Conservation (phyloP, 345 rosid genomes). For the Euphorbia pulcherrima region DNA sequence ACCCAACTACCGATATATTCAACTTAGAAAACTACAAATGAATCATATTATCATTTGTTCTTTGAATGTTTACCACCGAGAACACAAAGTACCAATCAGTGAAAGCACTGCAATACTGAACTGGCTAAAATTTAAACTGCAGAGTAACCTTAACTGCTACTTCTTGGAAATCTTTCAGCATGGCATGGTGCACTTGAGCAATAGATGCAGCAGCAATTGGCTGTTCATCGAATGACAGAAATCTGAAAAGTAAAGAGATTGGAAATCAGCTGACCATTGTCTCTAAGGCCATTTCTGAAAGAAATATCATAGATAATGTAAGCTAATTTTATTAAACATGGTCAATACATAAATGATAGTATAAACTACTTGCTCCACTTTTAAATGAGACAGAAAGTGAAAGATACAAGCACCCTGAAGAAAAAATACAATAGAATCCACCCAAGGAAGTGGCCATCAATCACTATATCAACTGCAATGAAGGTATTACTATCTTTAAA, state of each 20-base stretch:
- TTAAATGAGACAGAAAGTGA: neutral
- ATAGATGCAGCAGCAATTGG: slow-evolving; percentile 96
- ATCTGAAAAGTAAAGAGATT: slow-evolving; percentile 41
- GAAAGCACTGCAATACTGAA: slow-evolving; percentile 3
- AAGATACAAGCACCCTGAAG: neutral
- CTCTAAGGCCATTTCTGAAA: neutral
- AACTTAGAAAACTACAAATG: neutral
- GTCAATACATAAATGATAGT: neutral
- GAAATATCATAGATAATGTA: neutral
- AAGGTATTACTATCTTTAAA: neutral
- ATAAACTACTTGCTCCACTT: neutral
- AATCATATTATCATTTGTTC: neutral
- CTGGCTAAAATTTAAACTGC: neutral
- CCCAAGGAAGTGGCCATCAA: neutral
- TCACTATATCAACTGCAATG: neutral
- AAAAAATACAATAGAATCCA: neutral
- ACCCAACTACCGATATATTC: neutral
- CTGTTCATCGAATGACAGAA: slow-evolving; percentile 70
- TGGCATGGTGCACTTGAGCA: slow-evolving; percentile 88
- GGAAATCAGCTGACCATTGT: slow-evolving; percentile 6
- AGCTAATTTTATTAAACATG: neutral
- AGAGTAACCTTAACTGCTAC: slow-evolving; percentile 76
- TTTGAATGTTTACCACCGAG: neutral
- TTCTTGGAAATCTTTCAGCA: slow-evolving; percentile 53
- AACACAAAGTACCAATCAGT: neutral